Evolutionary conservation across 208 protist species (phyloP).

Genomic region (Leishmania martiniquensis): DNA sequence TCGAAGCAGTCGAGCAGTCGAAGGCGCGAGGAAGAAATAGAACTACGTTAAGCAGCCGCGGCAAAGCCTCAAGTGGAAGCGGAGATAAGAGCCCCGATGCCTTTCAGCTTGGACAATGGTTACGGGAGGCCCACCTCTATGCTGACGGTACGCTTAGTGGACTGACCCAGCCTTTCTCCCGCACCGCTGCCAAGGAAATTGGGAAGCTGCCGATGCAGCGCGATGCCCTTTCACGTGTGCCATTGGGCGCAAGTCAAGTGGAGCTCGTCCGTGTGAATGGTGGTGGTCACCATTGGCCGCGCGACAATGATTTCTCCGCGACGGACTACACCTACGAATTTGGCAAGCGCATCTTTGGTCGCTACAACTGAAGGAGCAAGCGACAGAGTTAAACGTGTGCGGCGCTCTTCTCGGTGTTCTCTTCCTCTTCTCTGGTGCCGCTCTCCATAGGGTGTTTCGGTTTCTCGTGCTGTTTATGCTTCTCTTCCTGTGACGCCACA

Average conservation of each 20-base stretch:
- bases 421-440: not conserved
- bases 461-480: too few species aligned
- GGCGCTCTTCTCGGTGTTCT: not conserved
- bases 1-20: not conserved
- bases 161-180: too few species aligned
- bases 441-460: too few species aligned
- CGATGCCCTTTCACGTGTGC: not conserved
- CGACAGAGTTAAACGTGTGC: too few species aligned
- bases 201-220: not conserved
- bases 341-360: slow-evolving; percentile 41
- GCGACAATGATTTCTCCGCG: slow-evolving; percentile 58
- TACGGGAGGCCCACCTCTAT: not conserved
- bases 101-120: not conserved
- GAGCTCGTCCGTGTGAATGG: slow-evolving; percentile 58
- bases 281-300: slow-evolving; percentile 54
- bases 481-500: too few species aligned
- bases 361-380: slow-evolving; percentile 32
- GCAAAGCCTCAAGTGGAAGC: not conserved
- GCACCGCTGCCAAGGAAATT: not conserved
- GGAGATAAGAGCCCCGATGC: too few species aligned
- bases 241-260: slow-evolving; percentile 26
- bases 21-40: not conserved
- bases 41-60: too few species aligned
- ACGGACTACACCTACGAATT: slow-evolving; percentile 76
- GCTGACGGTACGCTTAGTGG: not conserved